Evolutionary conservation across 495 filamentous ascomycete species (phyloP), one percentile per base, ranked within the genome.

Genomic region (Pyrenula massariospora): DNA sequence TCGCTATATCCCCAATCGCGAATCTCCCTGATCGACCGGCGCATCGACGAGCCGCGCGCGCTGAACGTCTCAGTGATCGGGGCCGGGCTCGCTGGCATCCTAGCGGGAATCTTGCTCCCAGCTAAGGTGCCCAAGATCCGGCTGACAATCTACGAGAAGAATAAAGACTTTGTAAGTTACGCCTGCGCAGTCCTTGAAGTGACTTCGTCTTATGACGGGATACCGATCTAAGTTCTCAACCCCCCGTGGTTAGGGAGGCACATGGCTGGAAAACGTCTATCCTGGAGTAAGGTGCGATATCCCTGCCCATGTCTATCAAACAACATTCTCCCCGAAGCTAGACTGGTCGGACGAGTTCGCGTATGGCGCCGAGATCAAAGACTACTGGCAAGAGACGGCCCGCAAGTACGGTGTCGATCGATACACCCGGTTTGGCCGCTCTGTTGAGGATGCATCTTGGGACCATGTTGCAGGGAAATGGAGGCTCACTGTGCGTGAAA

Each of bases 281-380:
- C 81, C 81, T 1, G 81, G 81, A 1, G 75, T 81, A 5, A 66
- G 75, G 48, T 83, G 79, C 57, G 85, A 88, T 66, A 81, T 87
- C n/a, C 84, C 84, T 5, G 74, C 86, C 1, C 84, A 89, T 70
- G 79, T 79, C 12, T 89, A 89, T 63, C 83, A 86, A 62, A 79
- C 78, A 2, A 78, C 75, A 20, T 88, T 87, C 60, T 72, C 73
- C 12, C 82, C 84, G 1, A 87, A 87, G 57, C 74, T 75, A 0
- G 72, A 84, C 62, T 89, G 86, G 85, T 76, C 74, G 0, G 75
- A 83, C 59, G 75, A 84, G 55, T 88, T 83, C 57, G 81, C 85
- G 1, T 74, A 79, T 25, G 82, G 83, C 0, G 64, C 64, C 12
- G 85, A 89, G 62, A 88, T 89, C 48, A 69, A 75, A 25, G 74